Evolutionary conservation across 164 flowering plant genomes (phyloP), one percentile per base, ranked within the genome.

Genomic region (Protea cynaroides): DNA sequence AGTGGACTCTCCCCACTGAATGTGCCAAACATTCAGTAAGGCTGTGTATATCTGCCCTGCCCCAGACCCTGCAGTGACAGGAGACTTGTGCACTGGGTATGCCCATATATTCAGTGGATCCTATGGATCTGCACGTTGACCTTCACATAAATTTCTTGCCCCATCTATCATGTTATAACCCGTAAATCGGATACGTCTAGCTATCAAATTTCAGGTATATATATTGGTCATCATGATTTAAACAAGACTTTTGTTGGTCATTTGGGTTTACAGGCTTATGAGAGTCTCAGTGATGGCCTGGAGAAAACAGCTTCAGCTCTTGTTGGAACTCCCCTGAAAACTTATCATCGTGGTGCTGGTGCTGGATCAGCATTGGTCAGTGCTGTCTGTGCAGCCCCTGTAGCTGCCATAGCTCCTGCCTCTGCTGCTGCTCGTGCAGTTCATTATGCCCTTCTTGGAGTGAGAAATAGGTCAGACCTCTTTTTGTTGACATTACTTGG

Each of bases 331-430:
- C 99, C 99, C 13, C 58, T 92, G 65, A 92, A 86, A 73, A 78
- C 71, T 24, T 95, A 88, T 68, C 89, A 86, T 62, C 88, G 88
- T 25, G 97, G 94, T 62, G 92, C 78, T n/a, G 78, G 96, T 71
- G 86, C 89, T 10, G 92, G 89, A 58, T 85, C 97, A 56, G 97
- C 96, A 66, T 67, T 95, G 69, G 94, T 87, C 37, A 82, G 83
- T 72, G 99, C 87, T 64, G 83, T 90, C 58, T 81, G 80, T 49
- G 90, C 86, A 49, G 92, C 94, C 68, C 99, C 99, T 61, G 88
- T 82, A 9, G 99, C 99, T 67, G 90, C 88, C 53, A 78, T 95
- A 44, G 87, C 97, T 74, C 99, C 99, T 11, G 97, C 88, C 53
- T 83, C 96, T 74, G 97, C 96, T 58, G 80, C 87, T 67, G 89